Conservation (phyloP, 1,284 basidiomycete genomes). For the Leccinum brunneo-olivaceum region DNA sequence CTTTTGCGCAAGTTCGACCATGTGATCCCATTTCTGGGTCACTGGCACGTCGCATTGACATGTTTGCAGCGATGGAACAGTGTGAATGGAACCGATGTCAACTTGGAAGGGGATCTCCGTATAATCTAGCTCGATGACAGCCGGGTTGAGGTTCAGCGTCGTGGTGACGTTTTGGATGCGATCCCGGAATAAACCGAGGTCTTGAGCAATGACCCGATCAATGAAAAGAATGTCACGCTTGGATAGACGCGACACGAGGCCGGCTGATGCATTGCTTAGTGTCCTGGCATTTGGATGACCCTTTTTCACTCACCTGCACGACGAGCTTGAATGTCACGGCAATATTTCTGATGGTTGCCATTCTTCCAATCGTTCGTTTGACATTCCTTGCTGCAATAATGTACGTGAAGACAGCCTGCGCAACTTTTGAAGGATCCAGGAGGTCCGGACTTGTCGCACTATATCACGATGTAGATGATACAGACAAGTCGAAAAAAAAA, state of each 20-base stretch:
- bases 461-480: background rate
- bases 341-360: conserved; percentile 24
- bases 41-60: conserved; percentile 22
- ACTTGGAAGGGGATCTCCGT: conserved; percentile 17
- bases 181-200: conserved; percentile 15
- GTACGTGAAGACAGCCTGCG: conserved; percentile 24
- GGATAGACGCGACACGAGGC: conserved; percentile 20
- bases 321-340: conserved; percentile 24
- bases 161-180: conserved; percentile 14
- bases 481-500: background rate
- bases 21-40: conserved; percentile 20
- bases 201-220: conserved; percentile 19
- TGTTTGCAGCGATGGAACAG: conserved; percentile 9
- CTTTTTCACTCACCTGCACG: conserved; percentile 17
- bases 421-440: conserved; percentile 26
- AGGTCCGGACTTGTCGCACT: conserved; percentile 26
- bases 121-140: conserved; percentile 26
- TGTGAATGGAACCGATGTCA: conserved; percentile 16
- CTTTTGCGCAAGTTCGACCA: conserved; percentile 27
- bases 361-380: conserved; percentile 27
- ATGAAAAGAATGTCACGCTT: conserved; percentile 24
- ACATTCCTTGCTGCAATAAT: conserved; percentile 29
- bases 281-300: background rate
- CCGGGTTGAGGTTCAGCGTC: conserved; percentile 6
- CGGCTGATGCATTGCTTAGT: conserved; percentile 15